A percentile compares a stretch with the other conserved stretches of the same genome.
These are phyloP conservation scores for Calcarisporium arbuscula DNA, from an alignment of 2,329 filamentous ascomycete genomes.

Conservation along the genomic window DNA sequence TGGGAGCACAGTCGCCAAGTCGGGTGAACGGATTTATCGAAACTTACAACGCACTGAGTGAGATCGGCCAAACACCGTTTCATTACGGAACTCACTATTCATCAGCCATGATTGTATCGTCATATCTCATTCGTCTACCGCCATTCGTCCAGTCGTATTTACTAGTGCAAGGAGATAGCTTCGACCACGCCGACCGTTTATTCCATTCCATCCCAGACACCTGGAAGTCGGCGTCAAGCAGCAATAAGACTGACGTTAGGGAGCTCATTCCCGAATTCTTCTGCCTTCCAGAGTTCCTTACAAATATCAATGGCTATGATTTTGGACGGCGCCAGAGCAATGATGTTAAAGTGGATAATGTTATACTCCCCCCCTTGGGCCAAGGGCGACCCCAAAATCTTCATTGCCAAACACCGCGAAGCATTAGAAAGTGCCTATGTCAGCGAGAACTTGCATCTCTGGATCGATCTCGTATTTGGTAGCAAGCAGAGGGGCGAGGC, in stretches of 20 bases:
- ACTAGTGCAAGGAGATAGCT: constrained; percentile 87
- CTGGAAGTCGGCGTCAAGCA: constrained; percentile 83
- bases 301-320: constrained; percentile 91
- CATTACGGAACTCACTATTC: constrained; percentile 99
- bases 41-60: constrained; percentile 78
- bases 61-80: constrained; percentile 89
- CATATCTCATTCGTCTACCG: constrained; percentile 88
- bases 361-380: constrained; percentile 93
- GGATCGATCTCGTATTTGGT: constrained; percentile 95
- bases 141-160: constrained; percentile 96
- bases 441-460: constrained; percentile 80
- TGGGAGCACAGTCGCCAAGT: constrained; percentile 79
- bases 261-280: constrained; percentile 97
- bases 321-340: constrained; percentile 83
- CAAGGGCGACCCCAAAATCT: constrained; percentile 90
- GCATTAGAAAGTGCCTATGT: constrained; percentile 91
- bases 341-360: constrained; percentile 73
- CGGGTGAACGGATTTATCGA: constrained; percentile 76
- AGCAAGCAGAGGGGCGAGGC: constrained; percentile 90
- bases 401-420: constrained; percentile 92
- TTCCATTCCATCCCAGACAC: constrained; percentile 90
- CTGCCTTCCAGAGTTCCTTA: constrained; percentile 88
- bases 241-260: constrained; percentile 89
- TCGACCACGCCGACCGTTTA: constrained; percentile 90
- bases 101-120: constrained; percentile 97